A percentile compares a stretch with the other conserved stretches of the same genome.
Evolutionary conservation across 257 asterid species (phyloP).

Genomic region (Solanum chaucha): DNA sequence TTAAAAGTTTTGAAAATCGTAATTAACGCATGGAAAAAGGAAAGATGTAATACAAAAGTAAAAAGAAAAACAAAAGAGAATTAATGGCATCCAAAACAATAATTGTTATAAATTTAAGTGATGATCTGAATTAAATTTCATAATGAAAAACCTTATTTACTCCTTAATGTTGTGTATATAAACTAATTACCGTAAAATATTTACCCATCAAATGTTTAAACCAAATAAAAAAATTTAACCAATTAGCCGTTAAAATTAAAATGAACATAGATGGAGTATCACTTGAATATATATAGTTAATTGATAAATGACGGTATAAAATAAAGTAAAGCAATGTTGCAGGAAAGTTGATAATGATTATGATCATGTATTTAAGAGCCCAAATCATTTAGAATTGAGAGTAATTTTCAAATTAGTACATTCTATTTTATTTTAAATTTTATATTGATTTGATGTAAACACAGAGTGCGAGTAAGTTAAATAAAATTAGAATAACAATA

Average conservation of each 20-base stretch:
- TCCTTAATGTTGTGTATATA: background rate
- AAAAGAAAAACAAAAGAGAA: conserved; percentile 1
- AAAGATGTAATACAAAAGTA: conserved; percentile 1
- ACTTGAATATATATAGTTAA: background rate
- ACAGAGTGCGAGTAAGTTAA: background rate
- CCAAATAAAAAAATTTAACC: background rate
- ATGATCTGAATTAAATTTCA: background rate
- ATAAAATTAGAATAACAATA: background rate
- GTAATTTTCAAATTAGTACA: background rate
- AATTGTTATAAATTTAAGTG: too few relatives aligned
- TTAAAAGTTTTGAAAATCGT: background rate
- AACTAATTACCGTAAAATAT: background rate
- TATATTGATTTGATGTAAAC: background rate
- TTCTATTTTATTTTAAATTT: background rate
- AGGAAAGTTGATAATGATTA: background rate
- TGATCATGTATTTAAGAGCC: background rate
- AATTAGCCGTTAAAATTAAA: background rate
- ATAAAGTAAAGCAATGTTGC: background rate
- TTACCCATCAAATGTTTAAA: background rate
- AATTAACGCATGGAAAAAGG: background rate
- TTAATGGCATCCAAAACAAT: background rate
- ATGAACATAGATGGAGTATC: background rate
- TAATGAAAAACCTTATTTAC: background rate
- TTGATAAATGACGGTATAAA: background rate
- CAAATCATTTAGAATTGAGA: background rate